Evolutionary conservation across 1,284 basidiomycete species (phyloP).

Genomic region (Pholiota adiposa): DNA sequence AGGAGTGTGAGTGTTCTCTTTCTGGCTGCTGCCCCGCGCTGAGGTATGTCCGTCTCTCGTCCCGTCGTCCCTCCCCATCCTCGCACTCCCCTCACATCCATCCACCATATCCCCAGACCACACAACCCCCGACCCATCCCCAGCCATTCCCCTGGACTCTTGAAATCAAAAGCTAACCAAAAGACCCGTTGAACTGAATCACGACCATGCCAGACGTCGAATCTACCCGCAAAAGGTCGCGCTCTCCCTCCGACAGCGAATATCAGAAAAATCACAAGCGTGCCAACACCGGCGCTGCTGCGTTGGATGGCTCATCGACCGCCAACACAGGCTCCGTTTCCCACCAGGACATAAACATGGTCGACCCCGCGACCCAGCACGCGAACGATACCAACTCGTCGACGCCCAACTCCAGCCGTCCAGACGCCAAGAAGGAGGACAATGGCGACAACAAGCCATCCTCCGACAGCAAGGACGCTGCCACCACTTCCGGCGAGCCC

Average conservation of each 20-base stretch:
- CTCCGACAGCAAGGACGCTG: slow-evolving; percentile 33
- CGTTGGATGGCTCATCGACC: slow-evolving; percentile 62
- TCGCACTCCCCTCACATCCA: slow-evolving; percentile 50
- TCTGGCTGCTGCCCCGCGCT: slow-evolving; percentile 12
- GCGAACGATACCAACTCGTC: slow-evolving; percentile 52
- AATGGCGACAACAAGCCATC: slow-evolving; percentile 35
- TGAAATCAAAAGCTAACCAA: slow-evolving; percentile 34
- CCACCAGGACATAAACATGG: slow-evolving; percentile 60
- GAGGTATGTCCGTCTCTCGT: slow-evolving; percentile 39
- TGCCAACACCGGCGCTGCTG: slow-evolving; percentile 74
- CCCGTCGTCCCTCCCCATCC: slow-evolving; percentile 38
- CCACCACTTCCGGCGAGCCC: slow-evolving; percentile 47
- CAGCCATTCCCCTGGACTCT: slow-evolving; percentile 46
- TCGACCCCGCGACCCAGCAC: slow-evolving; percentile 39
- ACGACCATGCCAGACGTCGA: slow-evolving; percentile 82
- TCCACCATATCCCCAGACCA: slow-evolving; percentile 48
- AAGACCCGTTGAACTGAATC: slow-evolving; percentile 44
- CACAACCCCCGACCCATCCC: slow-evolving; percentile 36
- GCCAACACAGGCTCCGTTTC: slow-evolving; percentile 48
- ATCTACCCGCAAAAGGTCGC: slow-evolving; percentile 81
- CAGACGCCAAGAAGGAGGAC: slow-evolving; percentile 36
- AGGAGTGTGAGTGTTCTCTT: background rate
- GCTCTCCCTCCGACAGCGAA: slow-evolving; percentile 82
- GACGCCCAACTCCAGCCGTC: slow-evolving; percentile 41
- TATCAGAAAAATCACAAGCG: slow-evolving; percentile 80